phyloP scores from a whole-genome alignment of 345 rosid species.

The Brassica nigra region DNA sequence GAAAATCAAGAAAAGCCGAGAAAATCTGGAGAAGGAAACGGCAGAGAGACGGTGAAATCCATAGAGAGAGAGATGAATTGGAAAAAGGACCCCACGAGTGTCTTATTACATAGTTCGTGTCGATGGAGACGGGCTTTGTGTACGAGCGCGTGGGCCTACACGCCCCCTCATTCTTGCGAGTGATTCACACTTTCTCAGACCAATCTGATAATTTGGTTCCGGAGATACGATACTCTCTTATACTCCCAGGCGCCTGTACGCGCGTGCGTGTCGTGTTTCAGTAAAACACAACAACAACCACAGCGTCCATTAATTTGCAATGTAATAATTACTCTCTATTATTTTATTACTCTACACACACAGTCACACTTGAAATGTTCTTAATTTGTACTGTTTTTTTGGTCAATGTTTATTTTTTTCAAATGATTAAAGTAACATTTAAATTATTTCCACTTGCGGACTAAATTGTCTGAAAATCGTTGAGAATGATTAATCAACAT shows the following conservation, averaged over 20 bases:
- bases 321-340: not conserved
- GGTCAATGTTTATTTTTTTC: not conserved
- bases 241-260: not conserved
- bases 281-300: not conserved
- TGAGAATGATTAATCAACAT: conserved; percentile 20
- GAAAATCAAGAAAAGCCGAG: conserved; percentile 18
- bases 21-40: conserved; percentile 31
- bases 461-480: conserved; percentile 11
- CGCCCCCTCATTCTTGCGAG: not conserved
- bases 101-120: conserved; percentile 39
- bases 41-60: conserved; percentile 40
- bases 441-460: not conserved
- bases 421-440: not conserved
- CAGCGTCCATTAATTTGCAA: not conserved
- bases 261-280: not conserved
- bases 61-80: conserved; percentile 30
- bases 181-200: conserved; percentile 19
- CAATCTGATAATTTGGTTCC: conserved; percentile 33
- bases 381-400: not conserved
- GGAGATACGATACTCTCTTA: not conserved
- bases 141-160: conserved; percentile 28
- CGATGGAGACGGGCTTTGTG: conserved; percentile 36
- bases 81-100: conserved; percentile 42
- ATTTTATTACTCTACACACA: not conserved
- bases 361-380: not conserved